Evolutionary conservation across 2,329 filamentous ascomycete genomes (phyloP).

Genomic region (Sclerotinia borealis): DNA sequence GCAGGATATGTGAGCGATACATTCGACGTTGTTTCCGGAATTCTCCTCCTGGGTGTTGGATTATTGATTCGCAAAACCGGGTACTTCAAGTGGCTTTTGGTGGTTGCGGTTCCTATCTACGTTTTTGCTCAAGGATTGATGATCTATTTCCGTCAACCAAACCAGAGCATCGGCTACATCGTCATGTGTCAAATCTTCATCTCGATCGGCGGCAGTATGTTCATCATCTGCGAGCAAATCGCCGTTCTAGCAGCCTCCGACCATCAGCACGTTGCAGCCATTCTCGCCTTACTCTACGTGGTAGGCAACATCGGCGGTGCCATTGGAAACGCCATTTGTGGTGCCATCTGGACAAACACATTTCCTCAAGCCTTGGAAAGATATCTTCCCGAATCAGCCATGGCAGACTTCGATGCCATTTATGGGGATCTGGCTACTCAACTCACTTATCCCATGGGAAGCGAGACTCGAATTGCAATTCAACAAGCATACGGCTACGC

Average conservation of each 20-base stretch:
- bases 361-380: slow-evolving; percentile 46
- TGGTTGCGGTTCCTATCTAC: slow-evolving; percentile 18
- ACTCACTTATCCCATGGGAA: slow-evolving; percentile 44
- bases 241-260: slow-evolving; percentile 51
- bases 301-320: slow-evolving; percentile 54
- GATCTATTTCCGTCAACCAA: slow-evolving; percentile 50
- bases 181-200: slow-evolving; percentile 56
- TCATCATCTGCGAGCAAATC: slow-evolving; percentile 54
- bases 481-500: slow-evolving; percentile 51
- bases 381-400: slow-evolving; percentile 42
- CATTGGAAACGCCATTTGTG: slow-evolving; percentile 53
- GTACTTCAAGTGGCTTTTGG: slow-evolving; percentile 22
- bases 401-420: slow-evolving; percentile 40
- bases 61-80: slow-evolving; percentile 36
- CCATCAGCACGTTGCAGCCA: slow-evolving; percentile 56
- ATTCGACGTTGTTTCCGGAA: slow-evolving; percentile 48
- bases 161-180: slow-evolving; percentile 46
- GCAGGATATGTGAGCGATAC: slow-evolving; percentile 32
- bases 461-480: slow-evolving; percentile 41
- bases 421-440: slow-evolving; percentile 49
- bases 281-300: slow-evolving; percentile 44
- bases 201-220: slow-evolving; percentile 48
- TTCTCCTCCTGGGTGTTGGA: slow-evolving; percentile 48
- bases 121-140: slow-evolving; percentile 50
- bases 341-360: slow-evolving; percentile 58